Conservation (phyloP, 2,329 filamentous ascomycete genomes). For the Ophiocordyceps sinensis region DNA sequence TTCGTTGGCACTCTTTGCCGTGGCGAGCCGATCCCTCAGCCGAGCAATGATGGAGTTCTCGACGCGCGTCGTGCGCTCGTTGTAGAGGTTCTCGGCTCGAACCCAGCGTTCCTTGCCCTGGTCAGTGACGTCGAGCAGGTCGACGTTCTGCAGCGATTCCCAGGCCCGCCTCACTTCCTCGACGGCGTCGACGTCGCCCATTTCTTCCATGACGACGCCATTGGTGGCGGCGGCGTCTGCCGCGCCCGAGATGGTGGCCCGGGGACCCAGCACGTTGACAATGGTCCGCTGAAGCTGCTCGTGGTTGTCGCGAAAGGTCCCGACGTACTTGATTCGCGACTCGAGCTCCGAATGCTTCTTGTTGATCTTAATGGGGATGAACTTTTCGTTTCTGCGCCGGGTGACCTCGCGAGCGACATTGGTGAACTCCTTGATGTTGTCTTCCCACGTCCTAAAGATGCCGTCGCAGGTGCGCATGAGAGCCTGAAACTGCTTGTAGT, state of each 20-base stretch:
- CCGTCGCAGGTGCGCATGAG: constrained; percentile 72
- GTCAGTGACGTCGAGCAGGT: constrained; percentile 80
- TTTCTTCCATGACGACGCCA: constrained; percentile 73
- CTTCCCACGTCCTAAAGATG: constrained; percentile 90
- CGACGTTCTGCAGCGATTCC: constrained; percentile 84
- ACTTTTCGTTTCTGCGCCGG: constrained; percentile 86
- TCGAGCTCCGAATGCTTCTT: constrained; percentile 81
- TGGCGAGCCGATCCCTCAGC: constrained; percentile 80
- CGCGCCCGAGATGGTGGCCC: constrained; percentile 40
- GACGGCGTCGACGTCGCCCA: constrained; percentile 92
- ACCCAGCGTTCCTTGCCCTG: constrained; percentile 89
- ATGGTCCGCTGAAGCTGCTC: constrained; percentile 96
- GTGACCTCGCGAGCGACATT: constrained; percentile 94
- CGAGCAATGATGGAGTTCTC: constrained; percentile 98
- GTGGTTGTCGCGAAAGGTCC: constrained; percentile 90
- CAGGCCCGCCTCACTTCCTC: constrained; percentile 94
- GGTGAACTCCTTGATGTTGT: constrained; percentile 93
- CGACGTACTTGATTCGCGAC: constrained; percentile 82
- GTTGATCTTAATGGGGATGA: constrained; percentile 93
- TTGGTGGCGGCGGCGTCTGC: constrained; percentile 37
- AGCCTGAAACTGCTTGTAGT: constrained; percentile 77
- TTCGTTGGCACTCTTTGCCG: constrained; percentile 93
- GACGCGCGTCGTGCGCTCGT: constrained; percentile 89
- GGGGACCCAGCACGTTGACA: constrained; percentile 83
- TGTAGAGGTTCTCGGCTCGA: constrained; percentile 89